phyloP scores from a whole-genome alignment of 2,329 filamentous ascomycete genomes.

The Calonectria pseudoreteaudii region DNA sequence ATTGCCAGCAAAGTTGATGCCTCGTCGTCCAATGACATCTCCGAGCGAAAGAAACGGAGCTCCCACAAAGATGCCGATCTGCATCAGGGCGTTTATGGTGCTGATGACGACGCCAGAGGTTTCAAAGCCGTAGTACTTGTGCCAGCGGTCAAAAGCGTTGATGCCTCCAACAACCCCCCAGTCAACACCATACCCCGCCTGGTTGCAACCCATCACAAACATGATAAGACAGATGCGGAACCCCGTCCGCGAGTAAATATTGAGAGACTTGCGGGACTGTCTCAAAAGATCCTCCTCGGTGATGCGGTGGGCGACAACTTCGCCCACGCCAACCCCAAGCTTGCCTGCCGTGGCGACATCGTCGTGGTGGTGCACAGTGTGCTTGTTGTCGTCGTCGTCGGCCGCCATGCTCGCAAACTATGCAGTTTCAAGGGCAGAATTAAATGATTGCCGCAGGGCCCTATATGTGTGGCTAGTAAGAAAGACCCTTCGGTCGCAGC shows the following conservation, averaged over 20 bases:
- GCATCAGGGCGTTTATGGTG: slow-evolving; percentile 40
- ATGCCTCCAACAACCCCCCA: slow-evolving; percentile 40
- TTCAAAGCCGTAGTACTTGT: slow-evolving; percentile 36
- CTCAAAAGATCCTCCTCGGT: slow-evolving; percentile 36
- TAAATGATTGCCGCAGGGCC: background rate
- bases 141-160: slow-evolving; percentile 38
- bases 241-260: slow-evolving; percentile 32
- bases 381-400: slow-evolving; percentile 20
- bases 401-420: background rate
- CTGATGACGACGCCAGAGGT: slow-evolving; percentile 34
- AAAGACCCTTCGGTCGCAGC: background rate
- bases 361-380: slow-evolving; percentile 28
- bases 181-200: slow-evolving; percentile 36
- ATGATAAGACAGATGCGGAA: slow-evolving; percentile 35
- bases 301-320: slow-evolving; percentile 36
- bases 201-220: slow-evolving; percentile 22
- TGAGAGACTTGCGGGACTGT: slow-evolving; percentile 31
- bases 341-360: slow-evolving; percentile 34
- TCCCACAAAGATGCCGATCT: slow-evolving; percentile 38
- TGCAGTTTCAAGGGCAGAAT: background rate
- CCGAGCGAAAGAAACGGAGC: slow-evolving; percentile 34
- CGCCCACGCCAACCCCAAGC: slow-evolving; percentile 34
- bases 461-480: slow-evolving; percentile 2
- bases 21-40: slow-evolving; percentile 37
- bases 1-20: slow-evolving; percentile 36